Base-by-base conservation (phyloP, 768 basidiomycete genomes). In the Calvatia gigantea region DNA sequence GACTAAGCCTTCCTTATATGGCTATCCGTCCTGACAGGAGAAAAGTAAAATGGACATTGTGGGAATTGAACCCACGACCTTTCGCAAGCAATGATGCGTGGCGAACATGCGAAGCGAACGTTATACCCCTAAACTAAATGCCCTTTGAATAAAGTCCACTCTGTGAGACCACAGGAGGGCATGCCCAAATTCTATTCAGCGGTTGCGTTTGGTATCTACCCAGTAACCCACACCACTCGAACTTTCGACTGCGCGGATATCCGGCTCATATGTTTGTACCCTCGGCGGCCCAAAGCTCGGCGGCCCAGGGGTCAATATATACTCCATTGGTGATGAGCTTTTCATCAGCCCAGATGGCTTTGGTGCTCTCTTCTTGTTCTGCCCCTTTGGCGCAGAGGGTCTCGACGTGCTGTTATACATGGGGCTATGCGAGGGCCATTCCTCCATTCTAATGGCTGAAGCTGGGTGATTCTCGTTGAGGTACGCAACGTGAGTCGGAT, bases 81-180 rank as follows among this genome's bases (percentile, higher is more conserved):
- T 75, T 76, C 72, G 77, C 78, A 80, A 35, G 64, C 63, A 54
- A 17, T 31, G 17, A 1, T 38, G 17, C 19, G 4, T 17, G 8
- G 6, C 5, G n/a, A 2, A 6, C 0, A 56, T 79, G 79, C 79
- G 76, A 80, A 80, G 79, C 78, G 72, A 74, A 75, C 79, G 79
- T 78, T 77, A 79, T 80, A 80, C 79, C 79, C 74, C 78, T 79
- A 77, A 74, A 78, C 78, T 72, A 80, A 80, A 75, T 65, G 78
- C 78, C 78, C 78, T 5, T 41, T 9, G 23, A 1, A 42, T 12
- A 21, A 11, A 2, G 14, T 15, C 5, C 19, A 4, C 3, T 5
- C 6, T 21, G 17, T 5, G 19, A 9, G 6, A 42, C 2, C 23
- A 19, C 25, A 11, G 41, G 41, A 8, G 14, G 9, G 41, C 21